phyloP scores from a whole-genome alignment of 441 rosid genomes.

The Eruca vesicaria region DNA sequence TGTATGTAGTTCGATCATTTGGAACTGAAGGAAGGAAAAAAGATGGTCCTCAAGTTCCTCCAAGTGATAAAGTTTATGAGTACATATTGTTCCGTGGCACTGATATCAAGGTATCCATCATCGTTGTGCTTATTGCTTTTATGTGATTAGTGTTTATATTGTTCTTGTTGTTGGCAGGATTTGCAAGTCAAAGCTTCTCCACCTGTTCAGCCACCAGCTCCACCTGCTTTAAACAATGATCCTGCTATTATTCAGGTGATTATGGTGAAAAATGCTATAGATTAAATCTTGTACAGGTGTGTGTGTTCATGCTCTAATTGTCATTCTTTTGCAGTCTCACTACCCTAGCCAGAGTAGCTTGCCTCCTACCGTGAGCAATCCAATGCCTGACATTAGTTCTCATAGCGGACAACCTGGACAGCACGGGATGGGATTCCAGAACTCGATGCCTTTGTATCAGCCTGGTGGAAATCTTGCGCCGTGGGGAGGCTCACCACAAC shows the following conservation, averaged over 20 bases:
- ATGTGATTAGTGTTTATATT: not conserved
- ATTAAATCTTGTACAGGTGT: not conserved
- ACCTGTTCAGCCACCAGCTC: conserved; percentile 62
- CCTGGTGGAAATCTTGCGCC: conserved; percentile 78
- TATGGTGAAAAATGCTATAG: not conserved
- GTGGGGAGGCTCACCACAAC: conserved; percentile 78
- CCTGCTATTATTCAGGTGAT: conserved; percentile 94
- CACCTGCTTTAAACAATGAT: conserved; percentile 69
- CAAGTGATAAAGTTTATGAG: conserved; percentile 74
- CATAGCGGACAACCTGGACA: conserved; percentile 54
- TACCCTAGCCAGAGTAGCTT: conserved; percentile 59
- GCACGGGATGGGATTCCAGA: conserved; percentile 69
- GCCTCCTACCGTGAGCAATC: conserved; percentile 58
- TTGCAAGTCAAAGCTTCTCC: conserved; percentile 95
- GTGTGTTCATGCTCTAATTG: conserved; percentile 9
- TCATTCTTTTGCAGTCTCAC: conserved; percentile 70
- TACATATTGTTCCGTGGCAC: conserved; percentile 93
- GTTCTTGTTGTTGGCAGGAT: conserved; percentile 52
- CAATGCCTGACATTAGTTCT: conserved; percentile 55
- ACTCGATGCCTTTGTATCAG: conserved; percentile 74
- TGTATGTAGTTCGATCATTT: conserved; percentile 76
- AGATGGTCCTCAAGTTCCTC: conserved; percentile 81
- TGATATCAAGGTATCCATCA: conserved; percentile 77
- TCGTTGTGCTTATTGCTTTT: not conserved
- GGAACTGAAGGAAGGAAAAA: conserved; percentile 97